phyloP scores from a whole-genome alignment of 164 flowering plant genomes.

The Dillenia suffruticosa region DNA sequence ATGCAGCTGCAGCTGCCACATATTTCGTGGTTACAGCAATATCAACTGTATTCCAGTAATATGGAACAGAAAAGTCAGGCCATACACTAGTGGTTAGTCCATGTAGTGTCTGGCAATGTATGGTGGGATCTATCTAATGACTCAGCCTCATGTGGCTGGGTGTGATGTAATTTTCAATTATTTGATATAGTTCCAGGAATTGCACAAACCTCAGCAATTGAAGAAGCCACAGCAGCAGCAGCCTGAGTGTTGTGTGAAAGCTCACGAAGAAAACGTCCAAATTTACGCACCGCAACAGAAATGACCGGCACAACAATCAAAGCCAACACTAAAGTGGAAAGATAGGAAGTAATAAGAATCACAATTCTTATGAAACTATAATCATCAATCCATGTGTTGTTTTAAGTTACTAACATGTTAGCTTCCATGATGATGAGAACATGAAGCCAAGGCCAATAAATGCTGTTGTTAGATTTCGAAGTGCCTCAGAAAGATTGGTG shows the following conservation, averaged over 20 bases:
- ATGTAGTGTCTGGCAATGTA: too few species aligned
- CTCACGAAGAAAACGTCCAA: conserved; percentile 92
- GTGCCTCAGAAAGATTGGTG: conserved; percentile 90
- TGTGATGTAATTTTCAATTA: too few species aligned
- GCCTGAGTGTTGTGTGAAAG: conserved; percentile 97
- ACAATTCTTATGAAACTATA: conserved; percentile 1
- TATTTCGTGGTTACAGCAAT: too few species aligned
- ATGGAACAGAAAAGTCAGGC: too few species aligned
- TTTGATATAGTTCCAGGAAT: too few species aligned
- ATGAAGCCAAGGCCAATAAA: conserved; percentile 86
- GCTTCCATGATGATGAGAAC: conserved; percentile 93
- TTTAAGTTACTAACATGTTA: conserved; percentile 58
- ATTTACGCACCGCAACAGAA: conserved; percentile 73
- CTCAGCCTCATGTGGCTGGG: too few species aligned
- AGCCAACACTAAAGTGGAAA: conserved; percentile 56
- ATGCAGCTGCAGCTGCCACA: too few species aligned
- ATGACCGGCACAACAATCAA: conserved; percentile 70
- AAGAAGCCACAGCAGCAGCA: conserved; percentile 93
- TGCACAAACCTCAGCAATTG: conserved; percentile 85
- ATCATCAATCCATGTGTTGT: too few species aligned
- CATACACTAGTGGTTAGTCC: too few species aligned
- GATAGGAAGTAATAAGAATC: conserved; percentile 4
- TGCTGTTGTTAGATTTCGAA: conserved; percentile 73
- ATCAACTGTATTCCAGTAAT: too few species aligned
- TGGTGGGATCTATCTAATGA: too few species aligned